Base-by-base conservation (phyloP, 2,329 filamentous ascomycete genomes). In the Fusarium sp. region DNA sequence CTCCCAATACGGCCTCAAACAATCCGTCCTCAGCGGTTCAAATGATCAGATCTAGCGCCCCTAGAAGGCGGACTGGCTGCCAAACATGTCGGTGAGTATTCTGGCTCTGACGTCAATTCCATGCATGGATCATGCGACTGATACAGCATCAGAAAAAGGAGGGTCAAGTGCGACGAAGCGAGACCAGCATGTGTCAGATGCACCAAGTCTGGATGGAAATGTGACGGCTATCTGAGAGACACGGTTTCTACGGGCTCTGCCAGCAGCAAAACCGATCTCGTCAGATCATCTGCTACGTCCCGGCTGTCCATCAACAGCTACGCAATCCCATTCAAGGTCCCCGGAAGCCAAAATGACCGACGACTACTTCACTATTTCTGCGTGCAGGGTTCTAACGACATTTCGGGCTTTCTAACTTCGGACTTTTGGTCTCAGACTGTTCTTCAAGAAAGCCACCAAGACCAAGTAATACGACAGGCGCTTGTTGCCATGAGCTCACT, bases 401-500 rank as follows among this genome's bases (percentile, higher is more conserved):
- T 63, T 1, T 57, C 60, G 4, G 60, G 60, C 1, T 63, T 63
- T 48, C 7, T 63, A 3, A 18, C 24, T 7, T 63, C 58, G 1
- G 50, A 49, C 1, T 63, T 63, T 7, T 63, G 60, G 60, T 63
- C 60, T 5, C 26, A 49, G 4, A 28, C 45, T 7, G 58, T 63
- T 3, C 58, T 63, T 0, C 42, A 20, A 20, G 60, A 54, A 8
- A 62, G 60, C 2, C 58, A 63, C 2, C 26, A 63, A 44, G 60
- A 63, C 4, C 17, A 44, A 5, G 22, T 43, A 11, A 22, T 63
- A 6, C 58, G 60, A 3, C 58, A 63, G 5, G 58, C 60, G 3
- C 38, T 63, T 6, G 43, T 63, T 31, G 60, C 60, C 1, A 58
- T 63, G 60, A 63, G 60, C 17, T 63, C 58, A 18, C 24, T 63